Base-by-base conservation (phyloP, 805 yeast species). In the Starmerella apis region DNA sequence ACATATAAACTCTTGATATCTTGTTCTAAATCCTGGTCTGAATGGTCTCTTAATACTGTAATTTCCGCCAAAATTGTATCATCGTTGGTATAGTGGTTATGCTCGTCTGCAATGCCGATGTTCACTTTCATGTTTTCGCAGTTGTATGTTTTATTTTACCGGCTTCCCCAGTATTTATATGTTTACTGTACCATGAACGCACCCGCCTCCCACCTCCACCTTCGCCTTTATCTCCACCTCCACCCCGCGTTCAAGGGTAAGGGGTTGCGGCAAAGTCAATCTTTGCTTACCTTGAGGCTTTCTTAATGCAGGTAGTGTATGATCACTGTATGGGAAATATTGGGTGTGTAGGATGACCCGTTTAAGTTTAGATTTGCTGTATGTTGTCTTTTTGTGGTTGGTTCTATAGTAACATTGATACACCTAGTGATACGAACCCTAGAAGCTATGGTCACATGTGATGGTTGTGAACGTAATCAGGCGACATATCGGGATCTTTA, bases 1-100 rank as follows among this genome's bases (percentile, higher is more conserved):
- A 27, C 33, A 14, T 16, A 11, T 13, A 27, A 2, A 11, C 24
- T 9, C 24, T 13, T 8, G 13, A 41, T 8, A 13, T n/a, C 19
- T 13, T 8, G 10, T 9, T 48, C 41, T 25, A 32, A 25, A 10
- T 31, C 45, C 2, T 47, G 23, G 14, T 42, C 55, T 6, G 38
- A 32, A 14, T 19, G 13, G n/a, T 22, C 19, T 4, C 49, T 30
- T 14, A 41, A 27, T 7, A 54, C 19, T 2, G 23, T 28, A 4
- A 54, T 23, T 11, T 52, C 48, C 14, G 39, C 50, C 9, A 47
- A 8, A 30, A 54, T 6, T 3, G 13, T 11, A 14, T 54, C 57
- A 14, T 43, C 52, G 24, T 43, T 52, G 14, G 52, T 52, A 43
- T 49, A 52, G n/a, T 18, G 18, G 18, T 9, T 41, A 8, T 32